phyloP scores from a whole-genome alignment of 1,284 basidiomycete genomes.

The Trametes polyzona region DNA sequence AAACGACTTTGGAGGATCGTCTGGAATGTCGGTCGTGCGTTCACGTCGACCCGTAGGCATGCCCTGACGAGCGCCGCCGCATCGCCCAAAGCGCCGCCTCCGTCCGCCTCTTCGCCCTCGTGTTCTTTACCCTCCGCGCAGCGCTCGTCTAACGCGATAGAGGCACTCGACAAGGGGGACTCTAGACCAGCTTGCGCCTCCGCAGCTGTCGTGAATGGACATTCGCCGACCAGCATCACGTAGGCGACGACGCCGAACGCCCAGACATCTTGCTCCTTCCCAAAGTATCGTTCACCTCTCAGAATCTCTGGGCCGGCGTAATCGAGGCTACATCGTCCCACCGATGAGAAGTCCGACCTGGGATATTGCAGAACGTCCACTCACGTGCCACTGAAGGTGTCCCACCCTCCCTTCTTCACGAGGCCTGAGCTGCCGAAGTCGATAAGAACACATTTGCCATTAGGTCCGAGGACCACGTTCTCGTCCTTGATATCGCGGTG shows the following conservation, averaged over 20 bases:
- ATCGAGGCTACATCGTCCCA: slow-evolving; percentile 66
- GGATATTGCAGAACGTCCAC: slow-evolving; percentile 38
- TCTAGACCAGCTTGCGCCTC: slow-evolving; percentile 82
- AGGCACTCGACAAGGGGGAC: slow-evolving; percentile 74
- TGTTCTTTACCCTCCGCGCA: slow-evolving; percentile 71
- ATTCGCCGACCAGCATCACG: slow-evolving; percentile 94
- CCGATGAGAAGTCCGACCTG: slow-evolving; percentile 14
- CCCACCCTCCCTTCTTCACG: slow-evolving; percentile 85
- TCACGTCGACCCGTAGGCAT: slow-evolving; percentile 77
- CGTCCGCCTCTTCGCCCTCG: slow-evolving; percentile 76
- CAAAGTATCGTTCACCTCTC: slow-evolving; percentile 91
- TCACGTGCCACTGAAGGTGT: slow-evolving; percentile 94
- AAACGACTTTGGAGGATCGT: slow-evolving; percentile 79
- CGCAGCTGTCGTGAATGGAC: slow-evolving; percentile 87
- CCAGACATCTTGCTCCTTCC: slow-evolving; percentile 98
- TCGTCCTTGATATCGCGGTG: slow-evolving; percentile 99
- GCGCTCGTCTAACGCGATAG: slow-evolving; percentile 76
- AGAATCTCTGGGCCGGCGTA: slow-evolving; percentile 98
- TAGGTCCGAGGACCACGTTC: slow-evolving; percentile 84
- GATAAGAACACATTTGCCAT: slow-evolving; percentile 87
- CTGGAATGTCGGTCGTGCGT: slow-evolving; percentile 81
- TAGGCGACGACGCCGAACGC: slow-evolving; percentile 98
- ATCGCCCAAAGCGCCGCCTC: slow-evolving; percentile 81
- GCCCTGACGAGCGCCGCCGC: slow-evolving; percentile 80
- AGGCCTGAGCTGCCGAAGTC: slow-evolving; percentile 96